These are phyloP conservation scores for Rhinocladiella mackenziei DNA, from an alignment of 2,329 filamentous ascomycete species.

Conservation along the genomic window DNA sequence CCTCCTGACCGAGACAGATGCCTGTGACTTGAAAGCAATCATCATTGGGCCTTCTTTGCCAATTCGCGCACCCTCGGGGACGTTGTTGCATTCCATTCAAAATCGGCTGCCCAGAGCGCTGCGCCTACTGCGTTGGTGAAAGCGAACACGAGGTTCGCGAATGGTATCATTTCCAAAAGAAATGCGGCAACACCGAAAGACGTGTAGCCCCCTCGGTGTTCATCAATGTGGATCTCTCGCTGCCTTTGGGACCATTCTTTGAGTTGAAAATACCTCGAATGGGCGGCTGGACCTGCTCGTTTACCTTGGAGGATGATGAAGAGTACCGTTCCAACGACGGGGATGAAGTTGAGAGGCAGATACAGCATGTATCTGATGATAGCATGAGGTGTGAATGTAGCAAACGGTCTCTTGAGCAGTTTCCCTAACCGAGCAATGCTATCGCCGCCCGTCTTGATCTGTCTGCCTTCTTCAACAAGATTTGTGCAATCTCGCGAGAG, in stretches of 20 bases:
- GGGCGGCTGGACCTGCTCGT: slow-evolving; percentile 51
- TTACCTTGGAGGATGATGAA: slow-evolving; percentile 74
- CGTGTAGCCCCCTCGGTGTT: slow-evolving; percentile 72
- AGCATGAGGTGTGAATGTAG: slow-evolving; percentile 52
- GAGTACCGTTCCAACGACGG: slow-evolving; percentile 74
- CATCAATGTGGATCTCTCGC: slow-evolving; percentile 64
- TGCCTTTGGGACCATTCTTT: slow-evolving; percentile 72
- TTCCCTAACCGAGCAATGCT: slow-evolving; percentile 56
- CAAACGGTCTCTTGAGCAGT: slow-evolving; percentile 53
- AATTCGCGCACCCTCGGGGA: slow-evolving; percentile 33
- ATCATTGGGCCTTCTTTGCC: slow-evolving; percentile 34
- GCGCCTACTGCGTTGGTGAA: slow-evolving; percentile 92
- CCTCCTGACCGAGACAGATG: no score
- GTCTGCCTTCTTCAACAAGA: slow-evolving; percentile 70
- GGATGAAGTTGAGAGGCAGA: slow-evolving; percentile 88
- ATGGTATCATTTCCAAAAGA: slow-evolving; percentile 76
- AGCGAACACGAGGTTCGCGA: slow-evolving; percentile 76
- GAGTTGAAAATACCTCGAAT: slow-evolving; percentile 78
- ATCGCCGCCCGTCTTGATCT: slow-evolving; percentile 58
- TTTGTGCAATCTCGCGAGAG: slow-evolving; percentile 52
- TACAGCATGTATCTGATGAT: slow-evolving; percentile 78
- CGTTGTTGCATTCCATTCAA: slow-evolving; percentile 52
- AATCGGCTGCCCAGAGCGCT: slow-evolving; percentile 88
- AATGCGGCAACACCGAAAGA: slow-evolving; percentile 78
- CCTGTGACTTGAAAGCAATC: slow-evolving; percentile 5